Evolutionary conservation across 2,329 filamentous ascomycete species (phyloP).

Genomic region (Claviceps sp.): DNA sequence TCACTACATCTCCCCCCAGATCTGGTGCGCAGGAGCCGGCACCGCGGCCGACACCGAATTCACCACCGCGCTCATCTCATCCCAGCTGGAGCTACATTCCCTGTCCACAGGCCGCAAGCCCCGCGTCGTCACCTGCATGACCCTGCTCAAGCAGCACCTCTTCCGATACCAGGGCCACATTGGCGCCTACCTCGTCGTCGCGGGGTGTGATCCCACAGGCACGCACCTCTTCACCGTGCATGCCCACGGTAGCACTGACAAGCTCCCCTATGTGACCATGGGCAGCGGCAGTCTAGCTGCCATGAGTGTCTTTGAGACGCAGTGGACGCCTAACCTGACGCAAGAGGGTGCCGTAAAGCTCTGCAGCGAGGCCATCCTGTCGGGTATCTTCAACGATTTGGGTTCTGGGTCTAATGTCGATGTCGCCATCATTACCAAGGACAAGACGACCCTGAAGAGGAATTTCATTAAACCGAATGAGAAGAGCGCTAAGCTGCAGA

Average conservation of each 20-base stretch:
- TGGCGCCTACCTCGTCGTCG: slow-evolving; percentile 93
- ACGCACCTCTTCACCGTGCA: slow-evolving; percentile 95
- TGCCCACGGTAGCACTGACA: slow-evolving; percentile 95
- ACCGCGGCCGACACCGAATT: slow-evolving; percentile 98
- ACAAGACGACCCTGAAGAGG: slow-evolving; percentile 86
- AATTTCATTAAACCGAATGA: slow-evolving; percentile 92
- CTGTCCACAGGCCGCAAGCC: slow-evolving; percentile 94
- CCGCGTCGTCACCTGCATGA: slow-evolving; percentile 98
- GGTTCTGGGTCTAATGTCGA: slow-evolving; percentile 97
- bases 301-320: slow-evolving; percentile 96
- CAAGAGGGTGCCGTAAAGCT: slow-evolving; percentile 73
- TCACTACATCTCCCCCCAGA: slow-evolving; percentile 95
- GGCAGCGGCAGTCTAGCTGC: slow-evolving; percentile 89
- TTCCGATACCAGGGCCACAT: slow-evolving; percentile 98
- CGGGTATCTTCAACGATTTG: slow-evolving; percentile 97
- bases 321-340: slow-evolving; percentile 71
- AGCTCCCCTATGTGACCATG: slow-evolving; percentile 99
- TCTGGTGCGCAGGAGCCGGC: slow-evolving; percentile 97
- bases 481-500: slow-evolving; percentile 79
- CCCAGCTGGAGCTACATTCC: slow-evolving; percentile 92
- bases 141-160: slow-evolving; percentile 96
- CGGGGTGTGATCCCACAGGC: slow-evolving; percentile 91
- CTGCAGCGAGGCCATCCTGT: slow-evolving; percentile 75
- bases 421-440: slow-evolving; percentile 84
- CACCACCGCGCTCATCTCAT: slow-evolving; percentile 96